phyloP scores from a whole-genome alignment of 2,329 filamentous ascomycete genomes.

The Diplodia corticola region DNA sequence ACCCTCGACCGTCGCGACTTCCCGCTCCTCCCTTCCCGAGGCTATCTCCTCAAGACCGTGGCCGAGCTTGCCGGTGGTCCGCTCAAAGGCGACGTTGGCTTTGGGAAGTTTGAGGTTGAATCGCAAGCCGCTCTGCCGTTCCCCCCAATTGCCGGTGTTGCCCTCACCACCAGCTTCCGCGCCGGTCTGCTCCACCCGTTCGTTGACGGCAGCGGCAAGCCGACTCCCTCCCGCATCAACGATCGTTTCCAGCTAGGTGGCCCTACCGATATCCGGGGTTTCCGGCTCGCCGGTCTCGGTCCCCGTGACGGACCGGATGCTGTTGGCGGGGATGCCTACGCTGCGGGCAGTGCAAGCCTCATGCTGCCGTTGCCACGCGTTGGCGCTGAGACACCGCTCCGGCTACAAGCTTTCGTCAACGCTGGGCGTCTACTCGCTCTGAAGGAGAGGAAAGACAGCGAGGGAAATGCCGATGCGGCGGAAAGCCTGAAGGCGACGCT shows the following conservation, averaged over 20 bases:
- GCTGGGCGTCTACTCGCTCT: slow-evolving; percentile 82
- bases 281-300: slow-evolving; percentile 84
- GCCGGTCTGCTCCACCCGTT: slow-evolving; percentile 83
- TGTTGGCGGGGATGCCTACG: slow-evolving; percentile 88
- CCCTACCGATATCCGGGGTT: slow-evolving; percentile 91
- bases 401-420: slow-evolving; percentile 89
- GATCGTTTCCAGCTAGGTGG: slow-evolving; percentile 95
- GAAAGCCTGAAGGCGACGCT: slow-evolving; percentile 63
- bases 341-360: slow-evolving; percentile 83
- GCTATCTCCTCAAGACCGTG: slow-evolving; percentile 75
- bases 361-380: slow-evolving; percentile 81
- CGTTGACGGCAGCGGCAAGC: slow-evolving; percentile 59
- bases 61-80: slow-evolving; percentile 87
- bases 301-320: slow-evolving; percentile 84
- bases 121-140: slow-evolving; percentile 74
- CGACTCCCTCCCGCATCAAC: slow-evolving; percentile 76
- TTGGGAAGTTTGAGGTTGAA: slow-evolving; percentile 89
- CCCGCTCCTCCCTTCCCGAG: slow-evolving; percentile 77
- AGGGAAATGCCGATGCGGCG: slow-evolving; percentile 51
- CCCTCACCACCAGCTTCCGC: slow-evolving; percentile 77
- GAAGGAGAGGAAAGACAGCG: slow-evolving; percentile 42
- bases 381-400: slow-evolving; percentile 78
- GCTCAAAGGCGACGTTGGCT: slow-evolving; percentile 85
- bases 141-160: slow-evolving; percentile 69
- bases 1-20: slow-evolving; percentile 79